Evolutionary conservation across 805 yeast species (phyloP), one percentile per base, ranked within the genome.

Genomic region (Millerozyma acaciae): DNA sequence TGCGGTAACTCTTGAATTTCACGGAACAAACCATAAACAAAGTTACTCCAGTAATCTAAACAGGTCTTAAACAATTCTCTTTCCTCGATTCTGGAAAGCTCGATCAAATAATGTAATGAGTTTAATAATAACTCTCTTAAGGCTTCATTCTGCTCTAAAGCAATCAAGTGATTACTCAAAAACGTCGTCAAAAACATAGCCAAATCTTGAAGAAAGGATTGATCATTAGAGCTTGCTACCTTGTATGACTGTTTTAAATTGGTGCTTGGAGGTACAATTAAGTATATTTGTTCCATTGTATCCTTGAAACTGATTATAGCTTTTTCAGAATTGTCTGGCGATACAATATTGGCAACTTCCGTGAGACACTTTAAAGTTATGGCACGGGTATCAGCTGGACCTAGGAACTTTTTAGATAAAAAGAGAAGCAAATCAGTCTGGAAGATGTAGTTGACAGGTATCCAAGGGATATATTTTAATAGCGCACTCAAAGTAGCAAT

Each of bases 61-160:
- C 95, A 86, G 28, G 94, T 89, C 59, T 93, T 93, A 68, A 93
- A 93, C 44, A 93, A 70, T 63, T 93, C 99, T 50, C 98, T 76
- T 62, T 93, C 99, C 42, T 90, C 95, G 47, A 93, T 84, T 55
- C 81, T 78, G 6, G 97, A 88, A 37, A 93, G 70, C 48, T 83
- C 83, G 45, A 93, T 76, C 47, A 93, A 68, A 58, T 88, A 88
- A 52, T 76, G 75, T 54, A 89, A 95, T 2, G 94, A 78, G 34
- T 78, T 75, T 36, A 83, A 55, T 37, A 87, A 65, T 32, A 87
- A 61, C 16, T 76, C 81, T 48, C 75, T 73, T 26, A 69, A 58
- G 34, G 65, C 58, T 24, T 72, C 77, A 43, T 73, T 76, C 36
- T 68, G 65, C 50, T 93, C 90, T 41, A 84, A 60, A 3, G 80